Base-by-base conservation (phyloP, 495 filamentous ascomycete species). In the Lasiosphaeris hirsuta region DNA sequence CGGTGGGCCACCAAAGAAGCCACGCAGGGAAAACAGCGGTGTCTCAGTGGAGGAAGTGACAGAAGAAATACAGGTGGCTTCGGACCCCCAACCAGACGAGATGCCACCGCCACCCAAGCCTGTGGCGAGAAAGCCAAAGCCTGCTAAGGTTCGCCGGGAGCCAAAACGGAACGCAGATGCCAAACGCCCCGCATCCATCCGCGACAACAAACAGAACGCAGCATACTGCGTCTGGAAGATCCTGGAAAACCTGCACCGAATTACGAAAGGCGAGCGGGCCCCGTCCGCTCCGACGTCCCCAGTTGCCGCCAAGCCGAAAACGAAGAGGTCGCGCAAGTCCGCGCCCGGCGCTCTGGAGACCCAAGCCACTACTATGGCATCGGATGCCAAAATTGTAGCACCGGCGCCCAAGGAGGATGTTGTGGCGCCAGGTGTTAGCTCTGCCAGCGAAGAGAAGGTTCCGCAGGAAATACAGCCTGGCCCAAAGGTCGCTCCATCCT, bases 201-300 rank as follows among this genome's bases (percentile, higher is more conserved):
- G 72, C 3, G 70, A 72, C 34, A 60, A 73, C 40, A 73, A 69
- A 56, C 56, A 55, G 10, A 74, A 74, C 56, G 64, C 66, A 10
- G 63, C 73, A 13, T 72, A 70, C 56, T 61, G 68, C n/a, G 60
- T 61, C 5, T 61, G 60, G 41, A 71, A 70, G 36, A 73, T 75
- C 30, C 17, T 62, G 44, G 14, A 51, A 0, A 55, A 68, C 6
- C 33, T 68, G 19, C 61, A 55, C 35, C 68, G 63, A 7, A 64
- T 65, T 45, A 65, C 66, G 1, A 65, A 51, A 18, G 51, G 38
- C 7, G n/a, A 11, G 8, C 51, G 13, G 15, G 35, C 51, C 0
- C n/a, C 39, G 9, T 52, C 56, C 43, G 37, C 30, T n/a, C 17
- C 54, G 5, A 18, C 56, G 18, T 56, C 54, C 11, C 48, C 62